These are phyloP conservation scores for Trichoderma virens DNA, from an alignment of 495 filamentous ascomycete genomes.

Conservation along the genomic window DNA sequence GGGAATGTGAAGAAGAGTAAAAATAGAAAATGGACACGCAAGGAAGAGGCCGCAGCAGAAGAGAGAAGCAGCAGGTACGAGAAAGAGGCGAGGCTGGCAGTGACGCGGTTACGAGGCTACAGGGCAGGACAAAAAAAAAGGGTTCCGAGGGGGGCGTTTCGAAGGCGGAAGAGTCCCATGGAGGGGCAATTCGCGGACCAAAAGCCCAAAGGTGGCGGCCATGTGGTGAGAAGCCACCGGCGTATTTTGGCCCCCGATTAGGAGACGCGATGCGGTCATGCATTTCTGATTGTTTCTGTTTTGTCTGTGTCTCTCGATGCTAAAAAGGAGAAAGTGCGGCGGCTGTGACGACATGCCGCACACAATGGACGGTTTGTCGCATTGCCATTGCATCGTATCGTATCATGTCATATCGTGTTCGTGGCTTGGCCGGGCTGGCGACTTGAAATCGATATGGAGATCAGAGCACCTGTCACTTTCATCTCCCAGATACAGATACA, in stretches of 20 bases:
- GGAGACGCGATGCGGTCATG: not conserved
- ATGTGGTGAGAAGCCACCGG: not conserved
- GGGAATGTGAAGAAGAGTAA: not conserved
- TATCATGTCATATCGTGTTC: too few species aligned
- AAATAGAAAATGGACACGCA: not conserved
- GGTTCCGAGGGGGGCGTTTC: not conserved
- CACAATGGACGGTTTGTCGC: too few species aligned
- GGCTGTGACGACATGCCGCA: too few species aligned
- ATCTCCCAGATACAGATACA: too few species aligned
- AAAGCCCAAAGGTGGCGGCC: not conserved
- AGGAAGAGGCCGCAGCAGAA: not conserved
- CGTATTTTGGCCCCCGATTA: not conserved
- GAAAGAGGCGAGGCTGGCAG: not conserved
- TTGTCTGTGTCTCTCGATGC: too few species aligned
- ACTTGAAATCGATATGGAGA: too few species aligned
- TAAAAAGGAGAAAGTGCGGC: too few species aligned
- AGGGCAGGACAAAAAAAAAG: not conserved
- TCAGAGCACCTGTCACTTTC: too few species aligned
- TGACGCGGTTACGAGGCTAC: constrained; percentile 1
- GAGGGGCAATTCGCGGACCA: not conserved
- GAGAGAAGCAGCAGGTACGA: not conserved
- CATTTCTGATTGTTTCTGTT: too few species aligned
- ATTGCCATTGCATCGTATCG: too few species aligned
- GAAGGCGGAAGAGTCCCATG: not conserved
- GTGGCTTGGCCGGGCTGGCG: too few species aligned